These are phyloP conservation scores for Daldinia caldariorum DNA, from an alignment of 495 filamentous ascomycete genomes.

Conservation along the genomic window DNA sequence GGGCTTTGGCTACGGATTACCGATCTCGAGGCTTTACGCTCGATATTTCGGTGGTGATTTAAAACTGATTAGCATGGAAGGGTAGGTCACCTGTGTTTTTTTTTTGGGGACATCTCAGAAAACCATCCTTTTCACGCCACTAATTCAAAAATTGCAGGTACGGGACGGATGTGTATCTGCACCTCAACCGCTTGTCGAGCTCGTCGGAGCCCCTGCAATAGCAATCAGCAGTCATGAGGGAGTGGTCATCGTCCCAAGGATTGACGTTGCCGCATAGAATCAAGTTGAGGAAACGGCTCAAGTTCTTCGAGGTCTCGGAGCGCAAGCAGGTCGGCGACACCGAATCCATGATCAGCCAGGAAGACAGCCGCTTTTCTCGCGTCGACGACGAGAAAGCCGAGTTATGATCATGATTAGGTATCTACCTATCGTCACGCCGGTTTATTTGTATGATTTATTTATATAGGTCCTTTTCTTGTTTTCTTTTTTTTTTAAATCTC, in stretches of 20 bases:
- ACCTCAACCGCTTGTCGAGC: conserved; percentile 93
- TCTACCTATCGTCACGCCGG: too few relatives aligned
- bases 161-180: conserved; percentile 97
- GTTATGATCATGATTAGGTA: conserved; percentile 21
- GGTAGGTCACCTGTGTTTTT: conserved; percentile 66
- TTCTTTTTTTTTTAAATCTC: too few relatives aligned
- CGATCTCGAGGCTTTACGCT: conserved; percentile 92
- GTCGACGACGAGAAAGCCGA: conserved; percentile 27
- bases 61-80: conserved; percentile 99
- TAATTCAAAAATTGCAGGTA: too few relatives aligned
- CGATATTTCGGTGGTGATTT: conserved; percentile 97
- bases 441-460: conserved; percentile 4
- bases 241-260: conserved; percentile 77
- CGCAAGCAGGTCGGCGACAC: conserved; percentile 88
- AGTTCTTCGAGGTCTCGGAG: conserved; percentile 75
- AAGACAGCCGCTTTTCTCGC: conserved; percentile 30
- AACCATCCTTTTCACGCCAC: too few relatives aligned
- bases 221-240: conserved; percentile 97
- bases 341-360: conserved; percentile 69
- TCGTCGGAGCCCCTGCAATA: conserved; percentile 98
- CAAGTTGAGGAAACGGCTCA: conserved; percentile 67
- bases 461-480: too few relatives aligned
- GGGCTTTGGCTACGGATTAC: conserved; percentile 95
- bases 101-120: too few relatives aligned
- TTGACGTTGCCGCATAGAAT: conserved; percentile 74